Percentiles rank a stretch among this genome's conserved stretches.
These are phyloP conservation scores for Pythium phragmitis DNA, from an alignment of 352 stramenopile genomes.

Conservation along the genomic window DNA sequence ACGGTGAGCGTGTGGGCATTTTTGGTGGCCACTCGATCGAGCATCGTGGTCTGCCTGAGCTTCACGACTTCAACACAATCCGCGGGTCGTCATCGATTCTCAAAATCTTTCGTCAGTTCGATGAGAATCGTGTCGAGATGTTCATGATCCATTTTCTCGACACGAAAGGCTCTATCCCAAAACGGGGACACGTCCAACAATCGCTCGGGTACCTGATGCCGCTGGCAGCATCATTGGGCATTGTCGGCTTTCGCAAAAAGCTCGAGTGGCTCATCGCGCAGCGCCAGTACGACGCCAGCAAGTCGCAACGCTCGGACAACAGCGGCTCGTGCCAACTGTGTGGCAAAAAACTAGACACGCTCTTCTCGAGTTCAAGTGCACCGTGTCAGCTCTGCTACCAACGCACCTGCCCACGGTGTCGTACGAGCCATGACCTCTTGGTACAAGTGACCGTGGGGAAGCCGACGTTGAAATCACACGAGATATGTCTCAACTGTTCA, in stretches of 20 bases:
- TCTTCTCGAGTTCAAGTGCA: slow-evolving; percentile 6
- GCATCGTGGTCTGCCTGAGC: slow-evolving; percentile 42
- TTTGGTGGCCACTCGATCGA: slow-evolving; percentile 52
- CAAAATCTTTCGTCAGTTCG: slow-evolving; percentile 44
- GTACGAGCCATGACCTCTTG: slow-evolving; percentile 5
- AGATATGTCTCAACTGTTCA: slow-evolving; percentile 10
- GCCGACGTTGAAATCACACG: background rate
- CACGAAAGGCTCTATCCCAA: slow-evolving; percentile 6
- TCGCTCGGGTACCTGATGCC: slow-evolving; percentile 26
- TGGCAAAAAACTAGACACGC: background rate
- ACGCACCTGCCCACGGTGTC: slow-evolving; percentile 15
- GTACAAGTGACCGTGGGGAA: background rate
- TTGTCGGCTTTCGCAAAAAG: slow-evolving; percentile 45
- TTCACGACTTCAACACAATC: slow-evolving; percentile 35
- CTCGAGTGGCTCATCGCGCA: slow-evolving; percentile 41
- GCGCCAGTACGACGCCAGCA: background rate
- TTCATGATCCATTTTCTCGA: slow-evolving; percentile 45
- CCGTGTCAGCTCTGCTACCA: slow-evolving; percentile 23
- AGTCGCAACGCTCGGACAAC: slow-evolving; percentile 1
- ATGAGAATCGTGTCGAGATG: slow-evolving; percentile 40
- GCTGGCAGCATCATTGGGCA: background rate
- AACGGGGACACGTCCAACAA: slow-evolving; percentile 24
- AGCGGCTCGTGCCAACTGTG: slow-evolving; percentile 14
- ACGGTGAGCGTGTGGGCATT: slow-evolving; percentile 51
- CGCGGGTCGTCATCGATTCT: slow-evolving; percentile 42